Evolutionary conservation across 352 stramenopile species (phyloP), one percentile per base, ranked within the genome.

Genomic region (Pythium dissimile): DNA sequence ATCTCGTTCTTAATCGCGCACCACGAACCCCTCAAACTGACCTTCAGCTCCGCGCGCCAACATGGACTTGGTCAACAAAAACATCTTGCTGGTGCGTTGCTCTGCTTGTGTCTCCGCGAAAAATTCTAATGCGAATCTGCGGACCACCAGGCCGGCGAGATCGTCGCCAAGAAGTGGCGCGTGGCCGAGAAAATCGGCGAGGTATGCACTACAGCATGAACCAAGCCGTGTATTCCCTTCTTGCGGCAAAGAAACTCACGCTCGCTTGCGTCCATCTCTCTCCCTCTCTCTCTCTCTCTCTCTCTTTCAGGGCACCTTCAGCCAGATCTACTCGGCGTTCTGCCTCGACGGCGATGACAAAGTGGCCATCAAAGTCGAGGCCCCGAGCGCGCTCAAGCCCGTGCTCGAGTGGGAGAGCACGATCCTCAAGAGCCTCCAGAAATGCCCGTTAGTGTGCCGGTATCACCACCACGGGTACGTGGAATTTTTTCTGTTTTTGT

Each of bases 101-200:
- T 35, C 35, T 11, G 52, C 28, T 9, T 20, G 37, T 38, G 27
- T 12, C 13, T 8, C 44, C 21, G 10, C 13, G 38, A 24, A 32
- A 52, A 21, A 27, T 7, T 11, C 32, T 15, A n/a, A 27, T 47
- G 18, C 28, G 18, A 26, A 50, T 38, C 1, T 27, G 11, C 10
- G 8, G n/a, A 10, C 10, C 18, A 37, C 5, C 42, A 95, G 86
- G 74, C 82, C 18, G 86, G 86, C 42, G 86, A 95, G 67, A 72
- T 95, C 37, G 75, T 95, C 35, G 81, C 82, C 1, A 77, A 89
- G 38, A 80, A 80, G 43, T 95, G 86, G 86, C 88, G 88, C 41
- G 77, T 95, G 50, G 72, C 85, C 23, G 85, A 95, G 67, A 95
- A 95, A 64, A 95, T 95, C 35, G 85, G 85, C 58, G 85, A 95